Evolutionary conservation across 768 basidiomycete genomes (phyloP).

Genomic region (Rhizopogon salebrosus): DNA sequence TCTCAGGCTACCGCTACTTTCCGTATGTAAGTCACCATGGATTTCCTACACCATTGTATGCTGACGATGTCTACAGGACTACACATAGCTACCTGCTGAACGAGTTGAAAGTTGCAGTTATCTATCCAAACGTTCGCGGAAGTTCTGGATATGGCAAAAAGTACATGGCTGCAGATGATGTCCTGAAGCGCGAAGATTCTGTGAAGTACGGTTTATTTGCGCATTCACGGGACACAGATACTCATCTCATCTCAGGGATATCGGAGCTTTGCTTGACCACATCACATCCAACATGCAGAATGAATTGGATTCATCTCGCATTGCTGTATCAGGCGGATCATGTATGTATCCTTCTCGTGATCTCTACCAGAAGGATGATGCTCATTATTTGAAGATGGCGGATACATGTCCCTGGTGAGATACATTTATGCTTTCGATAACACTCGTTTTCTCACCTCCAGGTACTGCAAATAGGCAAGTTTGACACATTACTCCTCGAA

Average conservation of each 20-base stretch:
- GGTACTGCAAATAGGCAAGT: slow-evolving; percentile 25
- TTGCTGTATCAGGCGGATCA: slow-evolving; percentile 39
- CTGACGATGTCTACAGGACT: slow-evolving; percentile 11
- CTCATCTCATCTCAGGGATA: slow-evolving; percentile 25
- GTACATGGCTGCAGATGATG: slow-evolving; percentile 35
- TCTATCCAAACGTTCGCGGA: slow-evolving; percentile 40
- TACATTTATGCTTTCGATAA: not conserved
- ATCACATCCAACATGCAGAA: slow-evolving; percentile 26
- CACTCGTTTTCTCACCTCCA: not conserved
- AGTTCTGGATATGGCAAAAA: slow-evolving; percentile 37
- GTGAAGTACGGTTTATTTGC: slow-evolving; percentile 28
- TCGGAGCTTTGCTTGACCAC: slow-evolving; percentile 32
- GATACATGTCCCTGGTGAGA: slow-evolving; percentile 36
- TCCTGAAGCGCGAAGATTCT: slow-evolving; percentile 38
- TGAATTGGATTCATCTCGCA: slow-evolving; percentile 30
- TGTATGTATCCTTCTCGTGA: slow-evolving; percentile 19
- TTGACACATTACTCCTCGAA: slow-evolving; percentile 36
- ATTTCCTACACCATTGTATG: not conserved
- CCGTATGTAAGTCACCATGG: slow-evolving; percentile 21
- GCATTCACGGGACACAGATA: not conserved
- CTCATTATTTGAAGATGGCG: slow-evolving; percentile 25
- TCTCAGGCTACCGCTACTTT: slow-evolving; percentile 30
- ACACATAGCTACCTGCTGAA: slow-evolving; percentile 38
- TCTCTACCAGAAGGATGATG: not conserved
- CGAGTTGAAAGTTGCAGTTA: slow-evolving; percentile 34